A percentile compares a stretch with the other conserved stretches of the same genome.
Conservation (phyloP, 2,329 filamentous ascomycete genomes). For the Ascochyta viciae-villosae region DNA sequence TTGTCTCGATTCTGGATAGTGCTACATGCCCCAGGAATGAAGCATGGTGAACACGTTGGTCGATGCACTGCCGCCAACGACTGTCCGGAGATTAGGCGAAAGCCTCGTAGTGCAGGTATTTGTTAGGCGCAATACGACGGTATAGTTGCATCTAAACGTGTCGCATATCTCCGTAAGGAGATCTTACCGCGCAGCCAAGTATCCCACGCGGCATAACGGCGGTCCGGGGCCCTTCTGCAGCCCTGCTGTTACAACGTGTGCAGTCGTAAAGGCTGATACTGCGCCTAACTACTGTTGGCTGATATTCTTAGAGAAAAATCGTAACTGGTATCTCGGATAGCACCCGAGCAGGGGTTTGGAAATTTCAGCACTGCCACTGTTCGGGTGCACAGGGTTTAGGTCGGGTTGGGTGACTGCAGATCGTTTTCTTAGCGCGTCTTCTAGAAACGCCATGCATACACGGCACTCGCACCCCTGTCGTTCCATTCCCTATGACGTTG, state of each 20-base stretch:
- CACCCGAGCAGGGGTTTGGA: constrained; percentile 31
- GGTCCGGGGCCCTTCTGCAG: not conserved
- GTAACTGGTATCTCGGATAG: constrained; percentile 27
- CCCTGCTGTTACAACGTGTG: too few relatives aligned
- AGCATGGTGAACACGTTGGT: constrained; percentile 7
- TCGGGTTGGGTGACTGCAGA: constrained; percentile 21
- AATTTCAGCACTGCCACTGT: constrained; percentile 21
- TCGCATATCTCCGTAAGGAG: constrained; percentile 16
- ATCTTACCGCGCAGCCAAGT: constrained; percentile 1
- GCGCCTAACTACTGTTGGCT: constrained; percentile 18
- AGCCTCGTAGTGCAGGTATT: constrained; percentile 8
- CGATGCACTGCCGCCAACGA: not conserved
- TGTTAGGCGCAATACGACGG: constrained; percentile 10
- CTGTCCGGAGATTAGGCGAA: constrained; percentile 11
- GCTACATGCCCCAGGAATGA: not conserved
- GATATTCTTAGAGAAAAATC: constrained; percentile 28
- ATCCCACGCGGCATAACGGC: not conserved
- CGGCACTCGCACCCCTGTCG: constrained; percentile 24
- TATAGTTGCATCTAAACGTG: constrained; percentile 12
- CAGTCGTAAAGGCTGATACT: too few relatives aligned
- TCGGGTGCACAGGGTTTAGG: constrained; percentile 8
- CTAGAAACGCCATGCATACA: constrained; percentile 28
- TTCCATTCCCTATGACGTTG: constrained; percentile 14
- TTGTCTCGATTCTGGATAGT: constrained; percentile 2
- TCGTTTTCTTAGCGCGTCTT: constrained; percentile 21